Percentiles rank a stretch among this genome's conserved stretches.
phyloP scores from a whole-genome alignment of 73 alveolate genomes.

The Tetrahymena thermophila region DNA sequence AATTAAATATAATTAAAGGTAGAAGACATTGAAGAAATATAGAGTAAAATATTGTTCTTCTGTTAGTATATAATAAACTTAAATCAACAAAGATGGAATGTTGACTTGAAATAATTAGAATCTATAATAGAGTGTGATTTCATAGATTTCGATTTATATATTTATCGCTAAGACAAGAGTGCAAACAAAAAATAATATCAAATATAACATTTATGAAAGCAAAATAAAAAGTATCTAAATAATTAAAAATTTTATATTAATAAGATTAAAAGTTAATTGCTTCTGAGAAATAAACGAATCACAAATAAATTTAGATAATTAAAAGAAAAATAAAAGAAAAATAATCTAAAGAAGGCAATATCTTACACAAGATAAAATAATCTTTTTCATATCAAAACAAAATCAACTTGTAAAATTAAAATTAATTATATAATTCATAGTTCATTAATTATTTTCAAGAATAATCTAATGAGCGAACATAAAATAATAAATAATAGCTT shows the following conservation, averaged over 20 bases:
- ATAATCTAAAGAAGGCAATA: too few relatives aligned
- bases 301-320: not conserved
- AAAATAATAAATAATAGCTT: too few relatives aligned
- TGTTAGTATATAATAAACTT: not conserved
- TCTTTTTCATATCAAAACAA: too few relatives aligned
- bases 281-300: too few relatives aligned
- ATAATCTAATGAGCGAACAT: too few relatives aligned
- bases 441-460: too few relatives aligned
- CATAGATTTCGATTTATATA: not conserved
- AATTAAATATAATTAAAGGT: not conserved
- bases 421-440: too few relatives aligned
- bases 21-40: not conserved
- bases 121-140: not conserved
- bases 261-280: too few relatives aligned
- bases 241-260: not conserved
- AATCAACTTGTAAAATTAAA: too few relatives aligned
- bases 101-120: not conserved
- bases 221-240: not conserved
- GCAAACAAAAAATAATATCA: not conserved
- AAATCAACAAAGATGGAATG: not conserved
- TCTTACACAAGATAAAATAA: too few relatives aligned
- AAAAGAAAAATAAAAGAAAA: too few relatives aligned
- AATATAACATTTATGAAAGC: not conserved
- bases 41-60: not conserved
- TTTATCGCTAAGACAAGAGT: not conserved